Evolutionary conservation across 768 basidiomycete species (phyloP), one percentile per base, ranked within the genome.

Genomic region (Glaciozyma martinii): DNA sequence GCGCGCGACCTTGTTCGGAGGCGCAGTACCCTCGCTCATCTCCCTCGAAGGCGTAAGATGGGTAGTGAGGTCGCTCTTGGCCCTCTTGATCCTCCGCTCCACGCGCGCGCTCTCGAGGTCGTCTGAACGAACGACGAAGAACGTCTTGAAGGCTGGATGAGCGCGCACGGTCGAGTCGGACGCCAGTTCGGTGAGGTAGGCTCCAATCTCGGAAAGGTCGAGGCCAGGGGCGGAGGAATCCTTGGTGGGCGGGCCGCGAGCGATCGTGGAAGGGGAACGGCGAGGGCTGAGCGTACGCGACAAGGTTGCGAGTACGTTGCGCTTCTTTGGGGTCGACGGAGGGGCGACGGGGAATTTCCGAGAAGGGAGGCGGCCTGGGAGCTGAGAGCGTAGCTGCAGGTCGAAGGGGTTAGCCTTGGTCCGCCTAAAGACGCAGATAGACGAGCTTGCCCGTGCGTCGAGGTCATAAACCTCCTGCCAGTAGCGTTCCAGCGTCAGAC

Each of bases 31-130:
- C 27, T 40, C 37, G n/a, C 40, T 21, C 23, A n/a, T 15, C 18
- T 33, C 37, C 25, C 40, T n/a, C 18, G 42, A 30, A 40, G 42
- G 40, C 25, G 56, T 23, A 15, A 57, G 56, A 25, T 57, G 42
- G 42, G n/a, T 57, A 10, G 40, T 42, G 27, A 43, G 19, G 78
- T 93, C 90, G 53, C 87, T 89, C 61, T 89, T 80, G 25, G 89
- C 88, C 33, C 88, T 84, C 78, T 90, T 90, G 77, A 92, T 87
- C 6, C 90, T 87, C 68, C 89, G 81, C 78, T 92, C 89, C 47
- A 88, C 85, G 52, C 90, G 84, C 9, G 86, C 85, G 71, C 89
- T 90, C 78, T 92, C 86, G 58, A 93, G 77, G 76, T 94, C 91
- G 73, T 93, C 90, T 5, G 85, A 86, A 62, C 90, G 82, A 12